Evolutionary conservation across 306 rosid genomes (phyloP), one percentile per base, ranked within the genome.

Genomic region (Senna siamea): DNA sequence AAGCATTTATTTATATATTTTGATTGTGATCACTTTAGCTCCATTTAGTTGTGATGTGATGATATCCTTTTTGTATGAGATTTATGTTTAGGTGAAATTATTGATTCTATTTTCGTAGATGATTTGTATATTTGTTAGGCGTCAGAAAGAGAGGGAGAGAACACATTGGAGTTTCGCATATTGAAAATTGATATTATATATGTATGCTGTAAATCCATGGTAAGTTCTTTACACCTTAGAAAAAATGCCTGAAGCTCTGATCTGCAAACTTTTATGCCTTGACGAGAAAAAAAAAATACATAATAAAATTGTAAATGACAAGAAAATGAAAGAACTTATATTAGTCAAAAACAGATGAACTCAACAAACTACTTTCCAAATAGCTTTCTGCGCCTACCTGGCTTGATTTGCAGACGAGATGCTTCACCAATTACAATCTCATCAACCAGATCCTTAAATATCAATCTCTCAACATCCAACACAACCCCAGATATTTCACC

Each of bases 371-470:
- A 90, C 78, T 86, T 83, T 65, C 83, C 75, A 74, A 88, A 88
- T 69, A 89, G 77, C 82, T 79, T 87, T 83, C 96, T 81, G 34
- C 88, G 88, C 64, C 91, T 79, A 64, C 80, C 76, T 28, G 89
- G 80, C 87, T 85, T 93, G 82, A 84, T 74, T 52, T 85, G 79
- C 82, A 81, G 46, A 35, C 77, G 71, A 56, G 89, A 83, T n/a
- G 89, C 88, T 84, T 87, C 94, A 7, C 96, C 96, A 18, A 80
- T 72, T 76, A 91, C 84, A 50, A 93, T 63, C 75, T 93, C 98
- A 20, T 84, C 84, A 50, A 93, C 86, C 54, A 93, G 76, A 76
- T 93, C 93, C 89, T 93, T 93, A 58, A 93, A 93, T 57, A 93
- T 81, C 55, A 74, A 74, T 50, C 96, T 78, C 82, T 93, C 98